A percentile compares a stretch with the other conserved stretches of the same genome.
These are phyloP conservation scores for Suillus placidus DNA, from an alignment of 768 basidiomycete species.

Conservation along the genomic window DNA sequence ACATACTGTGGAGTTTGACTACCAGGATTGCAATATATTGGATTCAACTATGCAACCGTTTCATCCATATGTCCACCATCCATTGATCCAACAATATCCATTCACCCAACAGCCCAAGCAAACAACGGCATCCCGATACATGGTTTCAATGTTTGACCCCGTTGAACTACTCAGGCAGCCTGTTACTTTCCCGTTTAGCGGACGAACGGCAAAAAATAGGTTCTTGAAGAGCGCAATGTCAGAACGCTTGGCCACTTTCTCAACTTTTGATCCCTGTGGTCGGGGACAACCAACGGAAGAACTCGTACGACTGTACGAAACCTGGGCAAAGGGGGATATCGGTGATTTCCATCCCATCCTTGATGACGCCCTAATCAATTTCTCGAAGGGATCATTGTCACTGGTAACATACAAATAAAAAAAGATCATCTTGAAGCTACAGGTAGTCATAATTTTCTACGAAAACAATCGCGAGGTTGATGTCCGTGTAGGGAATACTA, in stretches of 20 bases:
- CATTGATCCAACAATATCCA: not conserved
- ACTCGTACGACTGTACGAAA: constrained; percentile 37
- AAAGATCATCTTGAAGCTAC: constrained; percentile 37
- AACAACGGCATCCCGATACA: not conserved
- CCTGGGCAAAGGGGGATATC: constrained; percentile 35
- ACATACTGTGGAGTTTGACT: not conserved
- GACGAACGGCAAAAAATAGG: constrained; percentile 33
- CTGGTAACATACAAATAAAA: constrained; percentile 39
- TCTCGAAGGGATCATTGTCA: constrained; percentile 33
- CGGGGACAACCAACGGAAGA: constrained; percentile 38
- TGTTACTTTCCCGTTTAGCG: constrained; percentile 33
- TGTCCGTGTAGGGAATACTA: constrained; percentile 29
- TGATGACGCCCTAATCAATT: constrained; percentile 9
- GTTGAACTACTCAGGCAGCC: constrained; percentile 25
- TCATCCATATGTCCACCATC: not conserved
- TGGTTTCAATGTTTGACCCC: constrained; percentile 22
- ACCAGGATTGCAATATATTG: constrained; percentile 4
- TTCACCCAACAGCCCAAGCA: not conserved
- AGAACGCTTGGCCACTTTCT: constrained; percentile 38
- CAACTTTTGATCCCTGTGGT: constrained; percentile 28
- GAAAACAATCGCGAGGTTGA: not conserved
- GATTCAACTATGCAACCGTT: not conserved
- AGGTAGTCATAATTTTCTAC: constrained; percentile 19
- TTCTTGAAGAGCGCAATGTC: constrained; percentile 40
- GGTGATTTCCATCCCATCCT: constrained; percentile 19